Evolutionary conservation across 228 moss, liverwort and hornwort species (phyloP).

Genomic region (Sphagnum fallax): DNA sequence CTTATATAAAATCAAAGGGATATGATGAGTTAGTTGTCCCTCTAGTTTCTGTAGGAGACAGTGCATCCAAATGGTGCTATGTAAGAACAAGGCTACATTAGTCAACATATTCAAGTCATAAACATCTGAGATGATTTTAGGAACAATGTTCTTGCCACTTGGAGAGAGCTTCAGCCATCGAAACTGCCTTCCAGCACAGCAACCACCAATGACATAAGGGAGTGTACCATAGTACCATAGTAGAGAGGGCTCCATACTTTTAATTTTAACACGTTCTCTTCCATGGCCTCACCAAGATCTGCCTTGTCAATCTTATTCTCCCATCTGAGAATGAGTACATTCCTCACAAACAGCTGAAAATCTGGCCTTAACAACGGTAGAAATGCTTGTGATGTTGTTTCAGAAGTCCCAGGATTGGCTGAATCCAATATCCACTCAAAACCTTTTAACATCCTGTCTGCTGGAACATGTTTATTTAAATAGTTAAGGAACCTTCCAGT

Average conservation of each 20-base stretch:
- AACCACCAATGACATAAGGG: conserved; percentile 11
- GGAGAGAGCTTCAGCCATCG: conserved; percentile 3
- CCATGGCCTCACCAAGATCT: background rate
- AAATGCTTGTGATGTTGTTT: conserved; percentile 2
- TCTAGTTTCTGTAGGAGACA: conserved; percentile 10
- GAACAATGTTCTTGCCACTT: background rate
- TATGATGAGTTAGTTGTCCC: background rate
- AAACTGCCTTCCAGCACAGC: conserved; percentile 1
- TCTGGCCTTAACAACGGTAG: conserved; percentile 6
- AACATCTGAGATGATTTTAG: background rate
- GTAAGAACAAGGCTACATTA: conserved; percentile 4
- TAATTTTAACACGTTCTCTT: conserved; percentile 1
- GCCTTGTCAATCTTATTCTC: conserved; percentile 2
- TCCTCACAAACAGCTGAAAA: conserved; percentile 13
- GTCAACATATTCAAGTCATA: conserved; percentile 2
- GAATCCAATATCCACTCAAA: background rate
- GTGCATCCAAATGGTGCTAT: conserved; percentile 8
- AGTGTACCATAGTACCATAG: conserved; percentile 3
- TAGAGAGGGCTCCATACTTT: conserved; percentile 2
- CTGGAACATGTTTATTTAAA: conserved; percentile 4
- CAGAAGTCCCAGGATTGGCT: background rate
- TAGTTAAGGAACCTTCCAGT: background rate
- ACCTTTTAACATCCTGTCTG: background rate
- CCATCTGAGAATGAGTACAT: conserved; percentile 7
- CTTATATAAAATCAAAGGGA: background rate